Percentiles rank a stretch among this genome's conserved stretches.
Evolutionary conservation across 345 rosid species (phyloP).

Genomic region (Moringa oleifera): DNA sequence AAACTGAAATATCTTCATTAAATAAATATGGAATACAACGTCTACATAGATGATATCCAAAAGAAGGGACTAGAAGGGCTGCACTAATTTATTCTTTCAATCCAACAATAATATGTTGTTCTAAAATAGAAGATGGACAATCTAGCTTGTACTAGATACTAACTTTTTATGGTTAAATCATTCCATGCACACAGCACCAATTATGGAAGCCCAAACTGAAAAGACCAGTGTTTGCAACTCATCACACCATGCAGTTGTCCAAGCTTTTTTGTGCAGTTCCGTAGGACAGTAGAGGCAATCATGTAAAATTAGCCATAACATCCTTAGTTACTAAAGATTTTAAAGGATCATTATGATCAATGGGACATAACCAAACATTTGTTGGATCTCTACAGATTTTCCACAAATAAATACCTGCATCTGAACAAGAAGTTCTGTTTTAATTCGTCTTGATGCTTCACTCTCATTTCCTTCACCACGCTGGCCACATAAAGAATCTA

Average conservation of each 20-base stretch:
- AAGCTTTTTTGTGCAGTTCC: background rate
- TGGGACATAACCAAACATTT: background rate
- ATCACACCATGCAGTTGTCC: background rate
- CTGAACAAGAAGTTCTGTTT: slow-evolving; percentile 97
- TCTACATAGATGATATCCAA: no score
- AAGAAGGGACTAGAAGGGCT: no score
- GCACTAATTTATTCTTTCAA: no score
- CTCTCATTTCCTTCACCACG: slow-evolving; percentile 97
- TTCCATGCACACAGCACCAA: background rate
- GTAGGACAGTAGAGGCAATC: background rate
- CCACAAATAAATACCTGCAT: slow-evolving; percentile 63
- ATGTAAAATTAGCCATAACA: background rate
- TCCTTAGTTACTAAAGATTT: background rate
- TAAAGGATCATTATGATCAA: no score
- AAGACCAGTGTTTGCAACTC: background rate
- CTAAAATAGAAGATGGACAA: no score
- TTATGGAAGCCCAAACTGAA: background rate
- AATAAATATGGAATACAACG: no score
- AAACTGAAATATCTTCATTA: no score
- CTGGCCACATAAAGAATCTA: slow-evolving; percentile 87
- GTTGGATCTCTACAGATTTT: background rate
- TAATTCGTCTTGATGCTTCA: slow-evolving; percentile 95
- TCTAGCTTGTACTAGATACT: no score
- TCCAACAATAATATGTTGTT: no score
- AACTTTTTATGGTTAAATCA: background rate